Conservation (phyloP, 805 yeast genomes). For the Monosporozyma servazzii region DNA sequence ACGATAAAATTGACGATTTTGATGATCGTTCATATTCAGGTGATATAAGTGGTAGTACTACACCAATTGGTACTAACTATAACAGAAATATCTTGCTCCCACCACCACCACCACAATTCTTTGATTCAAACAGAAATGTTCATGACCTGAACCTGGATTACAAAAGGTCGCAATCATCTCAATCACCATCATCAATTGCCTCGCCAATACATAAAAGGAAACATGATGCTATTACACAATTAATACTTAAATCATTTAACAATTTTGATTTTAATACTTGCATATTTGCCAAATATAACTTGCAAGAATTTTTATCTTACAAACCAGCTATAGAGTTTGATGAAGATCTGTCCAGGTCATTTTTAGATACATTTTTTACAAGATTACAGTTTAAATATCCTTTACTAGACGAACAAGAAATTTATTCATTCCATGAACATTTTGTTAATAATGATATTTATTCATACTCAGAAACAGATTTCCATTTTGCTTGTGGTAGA, state of each 20-base stretch:
- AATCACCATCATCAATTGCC: not conserved
- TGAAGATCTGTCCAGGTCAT: slow-evolving; percentile 39
- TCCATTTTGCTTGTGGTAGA: slow-evolving; percentile 46
- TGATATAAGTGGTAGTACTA: not conserved
- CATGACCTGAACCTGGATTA: not conserved
- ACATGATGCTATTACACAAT: not conserved
- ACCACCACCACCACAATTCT: not conserved
- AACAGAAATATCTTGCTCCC: not conserved
- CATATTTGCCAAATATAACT: slow-evolving; percentile 38
- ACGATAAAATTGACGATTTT: slow-evolving; percentile 3
- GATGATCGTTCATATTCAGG: not conserved
- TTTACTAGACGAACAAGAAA: slow-evolving; percentile 42
- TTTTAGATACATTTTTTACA: slow-evolving; percentile 47
- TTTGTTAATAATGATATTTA: slow-evolving; percentile 37
- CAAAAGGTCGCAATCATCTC: not conserved
- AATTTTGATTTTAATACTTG: slow-evolving; percentile 34
- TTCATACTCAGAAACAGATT: slow-evolving; percentile 28
- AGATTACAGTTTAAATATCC: slow-evolving; percentile 51
- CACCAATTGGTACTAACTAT: not conserved
- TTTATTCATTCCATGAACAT: slow-evolving; percentile 41
- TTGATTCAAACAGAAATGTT: not conserved
- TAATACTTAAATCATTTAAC: slow-evolving; percentile 24
- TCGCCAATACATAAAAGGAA: not conserved
- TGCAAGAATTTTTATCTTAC: slow-evolving; percentile 36
- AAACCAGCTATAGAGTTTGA: slow-evolving; percentile 49